Percentiles rank a stretch among this genome's conserved stretches.
Conservation (phyloP, 768 basidiomycete genomes). For the Rickenella mellea region DNA sequence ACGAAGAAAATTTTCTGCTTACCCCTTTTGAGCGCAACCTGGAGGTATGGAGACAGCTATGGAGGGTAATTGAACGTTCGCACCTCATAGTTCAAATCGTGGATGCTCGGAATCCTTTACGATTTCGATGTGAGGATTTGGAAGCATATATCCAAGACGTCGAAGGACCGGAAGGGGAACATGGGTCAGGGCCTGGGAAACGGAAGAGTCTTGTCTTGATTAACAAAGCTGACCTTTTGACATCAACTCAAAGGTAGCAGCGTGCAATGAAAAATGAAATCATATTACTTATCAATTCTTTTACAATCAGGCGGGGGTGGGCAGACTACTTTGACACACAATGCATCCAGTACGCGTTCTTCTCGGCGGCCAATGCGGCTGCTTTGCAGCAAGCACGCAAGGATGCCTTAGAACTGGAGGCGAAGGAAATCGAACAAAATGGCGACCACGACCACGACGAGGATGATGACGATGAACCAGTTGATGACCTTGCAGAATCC, state of each 20-base stretch:
- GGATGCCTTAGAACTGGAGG: conserved; percentile 27
- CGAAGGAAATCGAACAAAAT: conserved; percentile 19
- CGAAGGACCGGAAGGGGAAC: conserved; percentile 73
- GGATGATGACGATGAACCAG: conserved; percentile 10
- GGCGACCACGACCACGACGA: conserved; percentile 15
- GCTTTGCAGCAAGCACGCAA: conserved; percentile 72
- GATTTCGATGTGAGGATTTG: conserved; percentile 88
- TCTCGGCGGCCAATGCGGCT: conserved; percentile 82
- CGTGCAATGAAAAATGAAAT: not conserved
- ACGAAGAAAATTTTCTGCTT: conserved; percentile 76
- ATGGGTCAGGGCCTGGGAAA: conserved; percentile 63
- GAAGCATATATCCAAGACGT: conserved; percentile 80
- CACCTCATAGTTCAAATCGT: conserved; percentile 94
- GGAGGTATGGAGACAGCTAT: conserved; percentile 97
- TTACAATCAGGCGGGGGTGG: conserved; percentile 58
- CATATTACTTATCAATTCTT: not conserved
- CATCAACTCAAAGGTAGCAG: conserved; percentile 67
- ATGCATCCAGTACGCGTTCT: conserved; percentile 77
- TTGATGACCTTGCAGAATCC: conserved; percentile 8
- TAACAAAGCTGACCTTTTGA: conserved; percentile 93
- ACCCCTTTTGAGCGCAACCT: conserved; percentile 96
- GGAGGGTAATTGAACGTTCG: conserved; percentile 93
- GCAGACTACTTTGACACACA: conserved; percentile 83
- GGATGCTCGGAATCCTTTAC: conserved; percentile 89
- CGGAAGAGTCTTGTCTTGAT: conserved; percentile 76